Evolutionary conservation across 441 rosid species (phyloP).

Genomic region (Omphalea diandra): DNA sequence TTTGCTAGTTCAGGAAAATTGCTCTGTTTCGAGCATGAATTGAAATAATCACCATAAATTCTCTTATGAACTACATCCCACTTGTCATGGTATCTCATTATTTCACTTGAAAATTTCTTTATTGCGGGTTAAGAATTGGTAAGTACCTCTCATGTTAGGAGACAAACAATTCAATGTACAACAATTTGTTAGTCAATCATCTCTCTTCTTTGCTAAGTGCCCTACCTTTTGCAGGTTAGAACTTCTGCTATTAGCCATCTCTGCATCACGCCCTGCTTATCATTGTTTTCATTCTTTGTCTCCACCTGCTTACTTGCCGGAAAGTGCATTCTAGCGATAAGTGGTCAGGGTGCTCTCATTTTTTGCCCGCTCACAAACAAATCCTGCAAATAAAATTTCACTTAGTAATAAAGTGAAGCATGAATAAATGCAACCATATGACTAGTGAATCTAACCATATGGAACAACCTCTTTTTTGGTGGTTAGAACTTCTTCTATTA

Average conservation of each 20-base stretch:
- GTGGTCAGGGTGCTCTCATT: constrained; percentile 82
- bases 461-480: constrained; percentile 12
- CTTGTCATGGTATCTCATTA: constrained; percentile 16
- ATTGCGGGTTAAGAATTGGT: constrained; percentile 23
- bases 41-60: constrained; percentile 30
- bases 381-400: constrained; percentile 54
- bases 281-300: constrained; percentile 29
- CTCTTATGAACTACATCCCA: constrained; percentile 30
- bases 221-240: constrained; percentile 32
- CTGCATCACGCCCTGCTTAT: constrained; percentile 20
- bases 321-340: constrained; percentile 74
- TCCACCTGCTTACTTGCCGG: constrained; percentile 61
- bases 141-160: constrained; percentile 36
- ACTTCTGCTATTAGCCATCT: constrained; percentile 26
- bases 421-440: not conserved
- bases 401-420: constrained; percentile 13
- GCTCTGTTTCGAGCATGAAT: constrained; percentile 50
- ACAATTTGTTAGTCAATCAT: constrained; percentile 39
- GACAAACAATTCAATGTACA: constrained; percentile 45
- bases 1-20: constrained; percentile 27
- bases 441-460: not conserved
- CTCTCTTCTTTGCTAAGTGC: constrained; percentile 28
- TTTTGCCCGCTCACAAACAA: constrained; percentile 87
- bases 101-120: constrained; percentile 26
- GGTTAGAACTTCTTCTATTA: constrained; percentile 30